Conservation (phyloP, 129 eudicot species). For the Artemisia tridentata region DNA sequence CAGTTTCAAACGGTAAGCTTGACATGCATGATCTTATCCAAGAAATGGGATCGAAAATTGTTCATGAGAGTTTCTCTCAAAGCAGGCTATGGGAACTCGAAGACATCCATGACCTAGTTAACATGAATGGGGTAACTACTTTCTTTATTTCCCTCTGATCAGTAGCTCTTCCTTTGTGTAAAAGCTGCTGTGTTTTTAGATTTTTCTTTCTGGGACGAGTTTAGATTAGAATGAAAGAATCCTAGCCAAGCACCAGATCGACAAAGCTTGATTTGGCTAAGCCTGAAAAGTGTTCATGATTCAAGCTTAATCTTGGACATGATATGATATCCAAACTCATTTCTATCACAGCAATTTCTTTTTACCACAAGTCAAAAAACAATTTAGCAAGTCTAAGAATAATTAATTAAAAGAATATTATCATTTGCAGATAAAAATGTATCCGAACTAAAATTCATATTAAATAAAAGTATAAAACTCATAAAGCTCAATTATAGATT, state of each 20-base stretch:
- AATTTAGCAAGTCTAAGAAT: too few relatives aligned
- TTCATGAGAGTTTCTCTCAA: background rate
- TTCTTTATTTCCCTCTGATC: background rate
- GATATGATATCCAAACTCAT: background rate
- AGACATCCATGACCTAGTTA: slow-evolving; percentile 11
- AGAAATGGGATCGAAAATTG: slow-evolving; percentile 33
- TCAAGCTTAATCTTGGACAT: background rate
- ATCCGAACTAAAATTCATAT: too few relatives aligned
- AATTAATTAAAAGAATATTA: too few relatives aligned
- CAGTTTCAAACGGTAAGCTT: background rate
- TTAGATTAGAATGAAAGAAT: too few relatives aligned
- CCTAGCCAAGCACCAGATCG: too few relatives aligned
- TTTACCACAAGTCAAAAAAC: background rate
- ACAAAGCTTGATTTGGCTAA: too few relatives aligned
- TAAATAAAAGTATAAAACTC: too few relatives aligned
- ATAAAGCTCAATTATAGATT: too few relatives aligned
- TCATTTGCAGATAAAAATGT: too few relatives aligned
- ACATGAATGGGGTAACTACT: background rate
- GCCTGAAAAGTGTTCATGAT: too few relatives aligned
- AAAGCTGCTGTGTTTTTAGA: background rate
- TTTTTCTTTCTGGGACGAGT: too few relatives aligned
- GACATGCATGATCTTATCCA: slow-evolving; percentile 33
- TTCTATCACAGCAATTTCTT: background rate
- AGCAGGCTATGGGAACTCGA: slow-evolving; percentile 22
- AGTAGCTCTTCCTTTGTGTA: background rate